phyloP scores from a whole-genome alignment of 2,329 filamentous ascomycete species.

The Phialophora chinensis region DNA sequence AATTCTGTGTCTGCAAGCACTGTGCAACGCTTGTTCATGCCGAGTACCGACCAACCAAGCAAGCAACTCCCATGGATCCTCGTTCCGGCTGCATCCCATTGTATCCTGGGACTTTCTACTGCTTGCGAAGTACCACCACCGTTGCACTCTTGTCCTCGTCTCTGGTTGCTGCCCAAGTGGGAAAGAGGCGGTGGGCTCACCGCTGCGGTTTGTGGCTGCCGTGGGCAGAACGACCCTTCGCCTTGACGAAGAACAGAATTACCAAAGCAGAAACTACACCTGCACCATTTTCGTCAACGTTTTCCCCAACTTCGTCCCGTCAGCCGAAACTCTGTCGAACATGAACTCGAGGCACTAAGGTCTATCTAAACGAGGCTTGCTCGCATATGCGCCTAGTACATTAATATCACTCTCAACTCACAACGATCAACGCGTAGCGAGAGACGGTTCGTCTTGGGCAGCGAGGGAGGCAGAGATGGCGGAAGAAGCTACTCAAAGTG shows the following conservation, averaged over 20 bases:
- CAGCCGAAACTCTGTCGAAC: constrained; percentile 8
- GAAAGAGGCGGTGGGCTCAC: constrained; percentile 34
- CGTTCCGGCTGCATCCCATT: constrained; percentile 3
- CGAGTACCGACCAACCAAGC: background rate
- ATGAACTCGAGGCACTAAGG: background rate
- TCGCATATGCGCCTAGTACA: constrained; percentile 13
- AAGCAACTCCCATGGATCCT: background rate
- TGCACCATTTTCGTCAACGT: background rate
- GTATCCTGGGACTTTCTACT: constrained; percentile 6
- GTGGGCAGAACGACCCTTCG: constrained; percentile 19
- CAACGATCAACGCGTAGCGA: constrained; percentile 21
- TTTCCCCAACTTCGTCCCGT: background rate
- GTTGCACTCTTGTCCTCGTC: constrained; percentile 10
- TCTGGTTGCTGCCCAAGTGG: constrained; percentile 2
- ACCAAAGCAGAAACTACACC: constrained; percentile 7
- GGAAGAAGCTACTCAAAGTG: constrained; percentile 12
- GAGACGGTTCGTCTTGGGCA: background rate
- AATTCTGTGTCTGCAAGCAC: background rate
- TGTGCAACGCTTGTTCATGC: constrained; percentile 13
- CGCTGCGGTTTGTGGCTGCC: constrained; percentile 31
- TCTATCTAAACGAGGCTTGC: constrained; percentile 1
- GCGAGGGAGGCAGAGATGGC: background rate
- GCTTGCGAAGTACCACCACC: constrained; percentile 23
- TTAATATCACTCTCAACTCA: constrained; percentile 21
- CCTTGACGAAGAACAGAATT: constrained; percentile 1